Conservation (phyloP, 805 yeast species). For the Yamadazyma laniorum region DNA sequence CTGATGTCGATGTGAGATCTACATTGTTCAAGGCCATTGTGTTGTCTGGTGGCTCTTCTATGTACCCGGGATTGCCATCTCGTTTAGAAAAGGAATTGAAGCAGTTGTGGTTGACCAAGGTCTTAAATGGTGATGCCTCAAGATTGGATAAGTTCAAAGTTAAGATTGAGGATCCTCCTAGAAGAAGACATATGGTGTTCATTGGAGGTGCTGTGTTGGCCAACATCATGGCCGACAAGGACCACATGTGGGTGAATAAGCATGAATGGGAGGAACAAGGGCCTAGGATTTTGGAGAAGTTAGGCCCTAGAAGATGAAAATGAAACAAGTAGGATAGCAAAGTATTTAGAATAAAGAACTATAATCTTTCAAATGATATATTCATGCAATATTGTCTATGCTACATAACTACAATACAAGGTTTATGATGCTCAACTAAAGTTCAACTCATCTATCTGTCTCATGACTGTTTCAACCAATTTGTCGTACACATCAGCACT, state of each 20-base stretch:
- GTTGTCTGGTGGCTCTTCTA: slow-evolving; percentile 94
- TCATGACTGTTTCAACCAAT: slow-evolving; percentile 38
- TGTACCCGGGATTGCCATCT: slow-evolving; percentile 98
- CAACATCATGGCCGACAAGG: slow-evolving; percentile 96
- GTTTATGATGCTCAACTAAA: slow-evolving; percentile 26
- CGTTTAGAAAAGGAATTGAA: slow-evolving; percentile 93
- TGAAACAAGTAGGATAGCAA: neutral
- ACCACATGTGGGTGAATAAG: slow-evolving; percentile 95
- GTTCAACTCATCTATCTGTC: slow-evolving; percentile 38
- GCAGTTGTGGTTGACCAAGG: slow-evolving; percentile 91
- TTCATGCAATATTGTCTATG: slow-evolving; percentile 9
- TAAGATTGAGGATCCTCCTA: slow-evolving; percentile 96
- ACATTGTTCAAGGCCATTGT: slow-evolving; percentile 89
- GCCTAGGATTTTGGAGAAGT: slow-evolving; percentile 74
- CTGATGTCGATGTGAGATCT: slow-evolving; percentile 90
- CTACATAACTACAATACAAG: no score
- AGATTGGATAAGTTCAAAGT: slow-evolving; percentile 91
- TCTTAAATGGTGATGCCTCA: slow-evolving; percentile 80
- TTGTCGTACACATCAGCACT: slow-evolving; percentile 40
- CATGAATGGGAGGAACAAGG: slow-evolving; percentile 99
- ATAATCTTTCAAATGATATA: neutral
- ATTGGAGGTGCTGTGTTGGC: slow-evolving; percentile 98
- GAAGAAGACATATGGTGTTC: slow-evolving; percentile 98
- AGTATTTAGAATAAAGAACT: neutral
- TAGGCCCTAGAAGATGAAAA: slow-evolving; percentile 72